Base-by-base conservation (phyloP, 257 asterid species). In the Penstemon davidsonii region DNA sequence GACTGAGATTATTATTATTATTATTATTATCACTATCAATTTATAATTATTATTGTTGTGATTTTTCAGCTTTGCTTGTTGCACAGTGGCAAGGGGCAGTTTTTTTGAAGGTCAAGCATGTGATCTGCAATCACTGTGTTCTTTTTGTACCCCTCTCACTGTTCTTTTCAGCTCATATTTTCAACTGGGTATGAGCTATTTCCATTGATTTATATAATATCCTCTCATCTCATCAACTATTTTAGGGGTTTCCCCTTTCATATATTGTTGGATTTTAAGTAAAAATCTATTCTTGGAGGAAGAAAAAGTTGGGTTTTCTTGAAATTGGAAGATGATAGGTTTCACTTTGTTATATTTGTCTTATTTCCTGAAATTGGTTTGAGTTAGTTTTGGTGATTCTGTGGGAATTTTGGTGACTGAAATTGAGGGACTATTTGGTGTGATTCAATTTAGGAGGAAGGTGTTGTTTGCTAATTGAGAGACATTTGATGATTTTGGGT, bases 91-190 rank as follows among this genome's bases (percentile, higher is more conserved):
- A 37, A 60, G 66, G 71, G 62, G 64, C 71, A 60, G 57, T 56
- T 64, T 70, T 75, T 60, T 62, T 69, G 81, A 67, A 75, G 76
- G 77, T 68, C 78, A 60, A 70, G 76, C 74, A 63, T 73, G 79
- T 81, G 86, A 83, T 80, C 86, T 81, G 81, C 79, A 76, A 59
- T 75, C 77, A 56, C 76, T 62, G 66, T 43, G 60, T 67, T 37
- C 63, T 52, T 46, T 44, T 62, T 47, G 2, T 33, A 37, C 67
- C 55, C 55, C 67, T 51, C 62, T 53, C 57, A 18, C 11, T 75
- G 60, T 61, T 33, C 66, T 66, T 68, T 58, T 69, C 66, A 60
- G 66, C 67, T 54, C 68, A 54, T 75, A 11, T 70, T 79, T 39
- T 57, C 80, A 65, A 15, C 59, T 71, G 74, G 80, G 75, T 72